Conservation (phyloP, 2,329 filamentous ascomycete genomes). For the Tricladium varicosporioides region DNA sequence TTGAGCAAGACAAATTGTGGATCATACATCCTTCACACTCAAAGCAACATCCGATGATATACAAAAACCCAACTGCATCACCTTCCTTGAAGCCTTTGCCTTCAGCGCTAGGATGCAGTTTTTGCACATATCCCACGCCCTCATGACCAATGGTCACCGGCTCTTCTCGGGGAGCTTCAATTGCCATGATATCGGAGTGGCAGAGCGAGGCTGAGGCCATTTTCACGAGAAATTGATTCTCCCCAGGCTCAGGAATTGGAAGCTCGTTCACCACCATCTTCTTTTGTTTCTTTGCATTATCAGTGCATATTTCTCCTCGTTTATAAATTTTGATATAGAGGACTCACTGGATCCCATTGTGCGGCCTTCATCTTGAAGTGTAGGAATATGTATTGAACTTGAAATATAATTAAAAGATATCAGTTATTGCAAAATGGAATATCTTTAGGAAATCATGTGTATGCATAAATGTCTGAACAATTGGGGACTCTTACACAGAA, state of each 20-base stretch:
- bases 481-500: too few relatives aligned
- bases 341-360: slow-evolving; percentile 19
- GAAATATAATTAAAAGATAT: neutral
- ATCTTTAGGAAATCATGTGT: too few relatives aligned
- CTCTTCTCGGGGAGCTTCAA: slow-evolving; percentile 19
- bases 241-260: slow-evolving; percentile 41
- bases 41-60: slow-evolving; percentile 45
- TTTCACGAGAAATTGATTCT: slow-evolving; percentile 41
- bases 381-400: too few relatives aligned
- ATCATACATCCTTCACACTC: slow-evolving; percentile 45
- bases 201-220: slow-evolving; percentile 40
- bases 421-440: neutral
- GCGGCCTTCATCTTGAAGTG: slow-evolving; percentile 20
- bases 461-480: too few relatives aligned
- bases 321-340: slow-evolving; percentile 12
- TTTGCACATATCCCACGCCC: slow-evolving; percentile 43
- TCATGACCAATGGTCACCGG: slow-evolving; percentile 43
- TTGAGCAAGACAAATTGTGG: slow-evolving; percentile 41
- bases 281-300: slow-evolving; percentile 21
- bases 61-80: slow-evolving; percentile 44
- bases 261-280: slow-evolving; percentile 42
- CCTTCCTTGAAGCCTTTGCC: slow-evolving; percentile 41
- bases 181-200: slow-evolving; percentile 37
- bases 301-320: too few relatives aligned
- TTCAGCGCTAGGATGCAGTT: slow-evolving; percentile 36